Conservation (phyloP, 1,139 yeast species). For the Yamadazyma oceani region DNA sequence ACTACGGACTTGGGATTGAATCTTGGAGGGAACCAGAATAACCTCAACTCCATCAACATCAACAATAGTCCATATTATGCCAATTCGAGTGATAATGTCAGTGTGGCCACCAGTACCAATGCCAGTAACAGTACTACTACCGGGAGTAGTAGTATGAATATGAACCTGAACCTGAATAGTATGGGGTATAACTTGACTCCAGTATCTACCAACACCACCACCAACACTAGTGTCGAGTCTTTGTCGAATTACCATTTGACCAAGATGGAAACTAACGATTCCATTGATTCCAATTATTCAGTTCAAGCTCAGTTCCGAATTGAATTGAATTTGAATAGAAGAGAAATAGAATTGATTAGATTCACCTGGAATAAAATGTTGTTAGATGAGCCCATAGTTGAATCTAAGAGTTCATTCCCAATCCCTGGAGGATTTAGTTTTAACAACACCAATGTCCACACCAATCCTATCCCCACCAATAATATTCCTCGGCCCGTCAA, state of each 20-base stretch:
- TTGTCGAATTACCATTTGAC: slow-evolving; percentile 34
- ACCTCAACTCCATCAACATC: slow-evolving; percentile 4
- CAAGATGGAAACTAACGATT: slow-evolving; percentile 45
- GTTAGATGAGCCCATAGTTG: slow-evolving; percentile 33
- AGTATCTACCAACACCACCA: slow-evolving; percentile 10
- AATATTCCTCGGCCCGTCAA: slow-evolving; percentile 8
- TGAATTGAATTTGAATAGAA: slow-evolving; percentile 26
- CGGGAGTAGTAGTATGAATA: slow-evolving; percentile 1
- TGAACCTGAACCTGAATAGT: slow-evolving; percentile 1
- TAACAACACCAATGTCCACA: slow-evolving; percentile 8
- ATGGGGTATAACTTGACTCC: slow-evolving; percentile 16
- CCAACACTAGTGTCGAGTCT: slow-evolving; percentile 2
- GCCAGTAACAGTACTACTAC: too few species aligned
- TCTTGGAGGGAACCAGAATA: not conserved
- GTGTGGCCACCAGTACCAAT: not conserved
- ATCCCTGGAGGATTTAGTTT: slow-evolving; percentile 31
- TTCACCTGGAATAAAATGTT: slow-evolving; percentile 48
- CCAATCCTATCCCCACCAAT: slow-evolving; percentile 8
- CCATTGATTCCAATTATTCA: slow-evolving; percentile 35
- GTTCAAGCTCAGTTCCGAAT: slow-evolving; percentile 21
- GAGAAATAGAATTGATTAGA: slow-evolving; percentile 41
- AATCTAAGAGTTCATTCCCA: slow-evolving; percentile 17
- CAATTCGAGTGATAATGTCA: not conserved
- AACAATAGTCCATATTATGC: slow-evolving; percentile 12
- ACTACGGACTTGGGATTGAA: not conserved